These are phyloP conservation scores for Cercophora sp. DNA, from an alignment of 495 filamentous ascomycete genomes.

Conservation along the genomic window DNA sequence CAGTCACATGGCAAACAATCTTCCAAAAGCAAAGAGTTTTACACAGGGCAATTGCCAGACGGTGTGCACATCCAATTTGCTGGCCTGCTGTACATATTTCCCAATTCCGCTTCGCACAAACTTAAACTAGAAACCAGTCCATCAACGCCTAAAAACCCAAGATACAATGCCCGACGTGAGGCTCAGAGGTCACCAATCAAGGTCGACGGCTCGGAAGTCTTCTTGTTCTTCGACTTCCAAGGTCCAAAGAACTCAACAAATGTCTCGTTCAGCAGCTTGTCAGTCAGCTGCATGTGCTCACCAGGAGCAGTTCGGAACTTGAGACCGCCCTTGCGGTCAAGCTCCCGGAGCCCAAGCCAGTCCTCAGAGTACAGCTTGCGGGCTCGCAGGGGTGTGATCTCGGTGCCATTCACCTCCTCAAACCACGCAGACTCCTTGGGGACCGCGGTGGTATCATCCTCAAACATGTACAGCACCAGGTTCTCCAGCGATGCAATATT, in stretches of 20 bases:
- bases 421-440: constrained; percentile 94
- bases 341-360: constrained; percentile 80
- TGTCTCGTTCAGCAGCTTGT: constrained; percentile 58
- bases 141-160: neutral
- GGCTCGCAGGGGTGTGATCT: constrained; percentile 65
- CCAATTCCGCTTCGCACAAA: too few relatives aligned
- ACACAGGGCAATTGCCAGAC: too few relatives aligned
- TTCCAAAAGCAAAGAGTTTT: too few relatives aligned
- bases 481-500: constrained; percentile 67
- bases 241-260: constrained; percentile 74
- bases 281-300: constrained; percentile 76
- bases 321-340: constrained; percentile 77
- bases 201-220: neutral
- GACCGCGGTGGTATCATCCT: constrained; percentile 77
- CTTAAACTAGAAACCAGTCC: too few relatives aligned
- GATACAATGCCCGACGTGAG: neutral
- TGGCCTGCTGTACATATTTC: too few relatives aligned
- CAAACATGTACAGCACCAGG: constrained; percentile 89
- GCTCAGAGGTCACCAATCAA: constrained; percentile 23
- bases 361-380: constrained; percentile 80
- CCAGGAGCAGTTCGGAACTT: constrained; percentile 69
- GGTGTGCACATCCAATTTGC: too few relatives aligned
- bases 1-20: too few relatives aligned
- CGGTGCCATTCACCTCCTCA: constrained; percentile 72
- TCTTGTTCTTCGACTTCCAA: constrained; percentile 26